These are phyloP conservation scores for Otatea glauca DNA, from an alignment of 176 grass and related monocot species.

Conservation along the genomic window DNA sequence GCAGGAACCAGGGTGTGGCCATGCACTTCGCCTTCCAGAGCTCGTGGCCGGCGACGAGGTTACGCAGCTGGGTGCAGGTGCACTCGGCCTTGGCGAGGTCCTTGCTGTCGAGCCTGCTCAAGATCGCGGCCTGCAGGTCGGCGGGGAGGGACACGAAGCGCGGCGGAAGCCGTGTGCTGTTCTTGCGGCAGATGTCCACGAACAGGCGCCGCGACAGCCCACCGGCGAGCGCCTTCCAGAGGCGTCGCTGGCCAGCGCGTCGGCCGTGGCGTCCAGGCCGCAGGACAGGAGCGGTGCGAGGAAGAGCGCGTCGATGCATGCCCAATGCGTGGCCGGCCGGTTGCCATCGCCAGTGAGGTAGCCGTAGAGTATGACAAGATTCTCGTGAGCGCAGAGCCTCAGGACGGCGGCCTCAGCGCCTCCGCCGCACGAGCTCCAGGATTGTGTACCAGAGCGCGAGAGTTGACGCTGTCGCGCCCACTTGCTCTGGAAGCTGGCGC, in stretches of 20 bases:
- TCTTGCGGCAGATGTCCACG: background rate
- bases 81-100: background rate
- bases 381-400: background rate
- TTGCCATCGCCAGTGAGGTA: too few species aligned
- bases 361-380: too few species aligned
- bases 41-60: background rate
- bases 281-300: background rate
- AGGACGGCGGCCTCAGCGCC: background rate
- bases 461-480: background rate
- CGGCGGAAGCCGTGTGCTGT: background rate
- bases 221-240: background rate
- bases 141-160: background rate
- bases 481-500: background rate
- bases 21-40: background rate
- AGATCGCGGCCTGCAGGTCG: background rate
- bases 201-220: background rate
- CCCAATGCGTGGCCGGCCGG: too few species aligned
- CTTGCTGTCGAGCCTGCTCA: background rate
- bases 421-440: background rate
- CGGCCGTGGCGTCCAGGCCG: background rate
- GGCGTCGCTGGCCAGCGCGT: background rate
- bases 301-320: too few species aligned
- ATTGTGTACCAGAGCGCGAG: background rate
- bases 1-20: background rate
- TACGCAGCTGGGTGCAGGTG: background rate